Percentiles rank a stretch among this genome's conserved stretches.
Conservation (phyloP, 1,139 yeast genomes). For the Hyphopichia burtonii region DNA sequence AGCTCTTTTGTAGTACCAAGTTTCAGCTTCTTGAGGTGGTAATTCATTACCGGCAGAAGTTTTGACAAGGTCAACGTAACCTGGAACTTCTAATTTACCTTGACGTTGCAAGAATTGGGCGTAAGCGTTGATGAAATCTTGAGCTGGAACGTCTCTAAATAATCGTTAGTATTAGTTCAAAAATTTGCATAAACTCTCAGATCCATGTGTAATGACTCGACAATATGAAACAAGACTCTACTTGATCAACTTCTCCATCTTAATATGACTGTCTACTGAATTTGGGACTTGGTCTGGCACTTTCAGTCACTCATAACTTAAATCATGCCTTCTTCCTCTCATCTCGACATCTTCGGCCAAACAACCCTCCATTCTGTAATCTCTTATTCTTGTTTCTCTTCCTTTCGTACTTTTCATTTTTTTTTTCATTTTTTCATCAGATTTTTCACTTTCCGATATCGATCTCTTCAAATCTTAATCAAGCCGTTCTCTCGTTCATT, state of each 20-base stretch:
- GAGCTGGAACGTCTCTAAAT: slow-evolving; percentile 99
- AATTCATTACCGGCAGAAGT: slow-evolving; percentile 98
- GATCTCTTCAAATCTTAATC: neutral
- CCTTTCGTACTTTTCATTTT: too few relatives aligned
- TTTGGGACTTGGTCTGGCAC: too few relatives aligned
- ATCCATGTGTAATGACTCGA: too few relatives aligned
- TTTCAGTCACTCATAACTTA: too few relatives aligned
- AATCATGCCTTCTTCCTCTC: too few relatives aligned
- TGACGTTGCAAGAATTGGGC: slow-evolving; percentile 99
- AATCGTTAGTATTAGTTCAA: slow-evolving; percentile 33
- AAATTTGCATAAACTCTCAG: neutral
- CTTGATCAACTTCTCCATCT: too few relatives aligned
- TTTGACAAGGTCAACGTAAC: slow-evolving; percentile 99
- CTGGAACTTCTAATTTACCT: slow-evolving; percentile 99
- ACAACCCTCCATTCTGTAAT: too few relatives aligned
- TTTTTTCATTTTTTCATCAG: slow-evolving; percentile 25
- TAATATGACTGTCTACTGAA: too few relatives aligned
- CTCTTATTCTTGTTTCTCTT: too few relatives aligned
- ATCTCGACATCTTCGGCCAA: too few relatives aligned
- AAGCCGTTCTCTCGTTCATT: neutral
- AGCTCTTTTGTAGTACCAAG: slow-evolving; percentile 99
- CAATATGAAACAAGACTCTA: too few relatives aligned
- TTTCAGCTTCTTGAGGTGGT: slow-evolving; percentile 99
- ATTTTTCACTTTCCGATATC: neutral
- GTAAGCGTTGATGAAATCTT: slow-evolving; percentile 98